Evolutionary conservation across 768 basidiomycete species (phyloP).

Genomic region (Porpolomopsis calyptriformis): DNA sequence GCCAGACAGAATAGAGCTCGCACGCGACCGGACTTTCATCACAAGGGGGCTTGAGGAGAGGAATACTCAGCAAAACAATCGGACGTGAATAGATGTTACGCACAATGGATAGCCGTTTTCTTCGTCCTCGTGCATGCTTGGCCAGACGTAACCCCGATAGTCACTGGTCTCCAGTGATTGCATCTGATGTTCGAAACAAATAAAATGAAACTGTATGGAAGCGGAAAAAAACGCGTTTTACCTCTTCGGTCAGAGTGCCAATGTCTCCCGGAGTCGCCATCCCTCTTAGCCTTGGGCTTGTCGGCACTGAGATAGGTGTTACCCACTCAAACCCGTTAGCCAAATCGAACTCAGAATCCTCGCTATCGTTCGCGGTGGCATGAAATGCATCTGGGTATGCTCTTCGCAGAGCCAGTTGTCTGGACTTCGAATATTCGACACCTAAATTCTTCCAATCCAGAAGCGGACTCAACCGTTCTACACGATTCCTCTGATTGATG

Average conservation of each 20-base stretch:
- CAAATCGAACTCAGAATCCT: conserved; percentile 32
- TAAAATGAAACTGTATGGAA: neutral
- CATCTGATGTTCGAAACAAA: conserved; percentile 43
- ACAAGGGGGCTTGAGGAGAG: conserved; percentile 57
- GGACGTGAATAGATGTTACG: conserved; percentile 22
- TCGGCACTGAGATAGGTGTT: conserved; percentile 68
- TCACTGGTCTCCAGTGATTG: conserved; percentile 78
- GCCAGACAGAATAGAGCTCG: conserved; percentile 59
- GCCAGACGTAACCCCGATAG: conserved; percentile 64
- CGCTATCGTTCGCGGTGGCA: conserved; percentile 40
- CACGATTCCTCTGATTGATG: conserved; percentile 97
- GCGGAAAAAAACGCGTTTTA: conserved; percentile 20
- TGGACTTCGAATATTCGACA: conserved; percentile 91
- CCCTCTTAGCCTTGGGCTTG: conserved; percentile 79
- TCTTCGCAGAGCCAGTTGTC: conserved; percentile 81
- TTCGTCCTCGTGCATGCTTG: conserved; percentile 57
- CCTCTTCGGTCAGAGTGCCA: conserved; percentile 82
- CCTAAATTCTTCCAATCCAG: conserved; percentile 99
- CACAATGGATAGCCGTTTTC: conserved; percentile 88
- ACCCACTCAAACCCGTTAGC: conserved; percentile 56
- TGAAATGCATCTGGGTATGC: conserved; percentile 95
- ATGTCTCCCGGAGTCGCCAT: conserved; percentile 89
- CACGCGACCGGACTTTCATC: conserved; percentile 80
- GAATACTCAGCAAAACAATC: conserved; percentile 10
- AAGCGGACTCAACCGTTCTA: conserved; percentile 85